Conservation (phyloP, 1,284 basidiomycete genomes). For the Ceratobasidium papillatum region DNA sequence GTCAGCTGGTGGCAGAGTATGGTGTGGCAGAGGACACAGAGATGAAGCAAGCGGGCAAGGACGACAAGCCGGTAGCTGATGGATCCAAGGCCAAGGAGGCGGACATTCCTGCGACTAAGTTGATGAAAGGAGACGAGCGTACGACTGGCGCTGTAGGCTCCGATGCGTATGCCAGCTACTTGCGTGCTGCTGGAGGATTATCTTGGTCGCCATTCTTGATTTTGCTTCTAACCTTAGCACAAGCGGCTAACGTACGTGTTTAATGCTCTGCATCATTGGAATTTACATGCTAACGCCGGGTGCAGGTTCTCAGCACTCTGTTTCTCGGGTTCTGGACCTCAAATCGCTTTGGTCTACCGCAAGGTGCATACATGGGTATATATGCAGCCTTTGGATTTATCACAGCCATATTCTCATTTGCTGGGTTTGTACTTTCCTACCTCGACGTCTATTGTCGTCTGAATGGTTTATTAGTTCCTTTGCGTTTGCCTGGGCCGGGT, state of each 20-base stretch:
- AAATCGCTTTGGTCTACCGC: conserved; percentile 57
- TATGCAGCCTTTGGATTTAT: conserved; percentile 70
- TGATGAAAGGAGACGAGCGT: conserved; percentile 67
- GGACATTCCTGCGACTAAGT: conserved; percentile 45
- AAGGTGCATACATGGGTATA: conserved; percentile 73
- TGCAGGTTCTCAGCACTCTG: conserved; percentile 53
- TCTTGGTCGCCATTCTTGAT: conserved; percentile 56
- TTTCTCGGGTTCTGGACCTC: conserved; percentile 57
- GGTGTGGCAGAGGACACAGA: conserved; percentile 56
- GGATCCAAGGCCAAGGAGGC: conserved; percentile 50
- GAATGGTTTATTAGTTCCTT: conserved; percentile 16
- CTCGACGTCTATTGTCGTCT: not conserved
- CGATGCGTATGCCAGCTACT: conserved; percentile 63
- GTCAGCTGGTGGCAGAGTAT: conserved; percentile 68
- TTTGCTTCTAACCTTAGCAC: conserved; percentile 47
- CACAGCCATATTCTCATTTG: conserved; percentile 65
- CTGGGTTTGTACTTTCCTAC: conserved; percentile 55
- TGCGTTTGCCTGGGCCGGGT: conserved; percentile 61
- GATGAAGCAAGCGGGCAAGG: conserved; percentile 49
- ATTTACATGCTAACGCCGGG: not conserved
- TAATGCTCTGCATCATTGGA: not conserved
- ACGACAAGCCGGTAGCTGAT: conserved; percentile 43
- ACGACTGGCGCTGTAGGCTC: conserved; percentile 62
- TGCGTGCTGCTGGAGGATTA: conserved; percentile 62
- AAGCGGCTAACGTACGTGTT: conserved; percentile 48